phyloP scores from a whole-genome alignment of 768 basidiomycete species.

The Phlebiopsis flavidoalba region DNA sequence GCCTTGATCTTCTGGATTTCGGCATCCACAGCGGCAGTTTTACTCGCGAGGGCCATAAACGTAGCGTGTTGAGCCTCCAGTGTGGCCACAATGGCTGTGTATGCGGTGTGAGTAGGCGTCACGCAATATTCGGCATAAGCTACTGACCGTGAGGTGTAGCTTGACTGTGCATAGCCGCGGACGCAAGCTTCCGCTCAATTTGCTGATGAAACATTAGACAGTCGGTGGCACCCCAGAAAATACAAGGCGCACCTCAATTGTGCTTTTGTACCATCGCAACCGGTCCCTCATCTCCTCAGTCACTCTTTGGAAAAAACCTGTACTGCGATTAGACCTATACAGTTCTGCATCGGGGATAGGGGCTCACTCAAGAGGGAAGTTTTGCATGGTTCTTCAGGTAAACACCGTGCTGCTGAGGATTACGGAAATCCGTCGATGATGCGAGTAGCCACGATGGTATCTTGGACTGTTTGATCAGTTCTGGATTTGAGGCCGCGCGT shows the following conservation, averaged over 20 bases:
- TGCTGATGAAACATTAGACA: constrained; percentile 36
- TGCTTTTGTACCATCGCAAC: constrained; percentile 72
- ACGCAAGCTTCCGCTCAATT: constrained; percentile 80
- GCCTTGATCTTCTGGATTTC: constrained; percentile 75
- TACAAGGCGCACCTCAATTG: constrained; percentile 56
- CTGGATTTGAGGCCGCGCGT: constrained; percentile 69
- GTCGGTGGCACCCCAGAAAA: neutral
- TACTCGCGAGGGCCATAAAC: constrained; percentile 72
- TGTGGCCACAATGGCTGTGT: constrained; percentile 63
- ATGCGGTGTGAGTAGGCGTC: neutral
- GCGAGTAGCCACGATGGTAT: constrained; percentile 70
- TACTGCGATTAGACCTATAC: neutral
- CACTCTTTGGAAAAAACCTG: constrained; percentile 71
- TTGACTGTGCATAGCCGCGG: constrained; percentile 57
- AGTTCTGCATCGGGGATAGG: constrained; percentile 1
- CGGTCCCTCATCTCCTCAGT: constrained; percentile 69
- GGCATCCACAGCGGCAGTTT: constrained; percentile 66
- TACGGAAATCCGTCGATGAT: constrained; percentile 76
- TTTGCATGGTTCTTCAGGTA: constrained; percentile 74
- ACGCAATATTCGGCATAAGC: neutral
- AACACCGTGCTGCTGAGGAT: constrained; percentile 63
- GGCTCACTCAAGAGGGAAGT: constrained; percentile 77
- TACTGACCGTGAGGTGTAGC: constrained; percentile 67
- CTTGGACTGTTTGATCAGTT: constrained; percentile 74
- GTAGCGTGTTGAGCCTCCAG: constrained; percentile 76